Percentiles rank a stretch among this genome's conserved stretches.
phyloP scores from a whole-genome alignment of 163 green algal genomes.

The Volvox carteri region DNA sequence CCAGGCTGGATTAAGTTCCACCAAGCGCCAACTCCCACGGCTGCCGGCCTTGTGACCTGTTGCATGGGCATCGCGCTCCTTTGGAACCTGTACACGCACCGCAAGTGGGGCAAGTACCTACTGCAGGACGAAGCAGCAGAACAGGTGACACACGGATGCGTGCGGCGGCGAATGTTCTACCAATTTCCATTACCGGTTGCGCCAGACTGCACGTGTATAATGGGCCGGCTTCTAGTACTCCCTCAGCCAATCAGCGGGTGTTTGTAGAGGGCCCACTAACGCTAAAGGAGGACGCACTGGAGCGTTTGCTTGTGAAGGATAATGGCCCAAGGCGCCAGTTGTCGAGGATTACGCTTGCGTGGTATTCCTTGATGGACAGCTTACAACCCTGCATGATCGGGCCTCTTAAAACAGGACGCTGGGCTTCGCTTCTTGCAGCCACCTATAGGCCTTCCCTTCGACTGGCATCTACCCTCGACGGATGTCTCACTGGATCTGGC shows the following conservation, averaged over 20 bases:
- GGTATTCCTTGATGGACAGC: too few relatives aligned
- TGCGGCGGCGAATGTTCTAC: too few relatives aligned
- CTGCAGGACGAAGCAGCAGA: slow-evolving; percentile 43
- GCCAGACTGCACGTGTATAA: too few relatives aligned
- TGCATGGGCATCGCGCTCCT: slow-evolving; percentile 58
- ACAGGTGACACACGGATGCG: slow-evolving; percentile 43
- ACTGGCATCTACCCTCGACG: slow-evolving; percentile 63
- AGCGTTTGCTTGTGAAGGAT: too few relatives aligned
- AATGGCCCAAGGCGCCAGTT: too few relatives aligned
- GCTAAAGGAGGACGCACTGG: too few relatives aligned
- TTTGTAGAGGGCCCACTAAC: too few relatives aligned
- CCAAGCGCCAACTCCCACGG: background rate
- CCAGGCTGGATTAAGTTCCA: slow-evolving; percentile 63
- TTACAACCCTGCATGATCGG: background rate
- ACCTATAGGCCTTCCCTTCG: slow-evolving; percentile 66
- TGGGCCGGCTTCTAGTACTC: too few relatives aligned
- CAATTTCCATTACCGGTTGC: too few relatives aligned
- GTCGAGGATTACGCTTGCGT: too few relatives aligned
- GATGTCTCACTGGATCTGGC: too few relatives aligned
- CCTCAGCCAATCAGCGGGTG: too few relatives aligned
- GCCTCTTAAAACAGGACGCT: background rate
- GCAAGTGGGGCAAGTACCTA: slow-evolving; percentile 68
- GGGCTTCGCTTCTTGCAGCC: slow-evolving; percentile 19
- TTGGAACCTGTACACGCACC: slow-evolving; percentile 58
- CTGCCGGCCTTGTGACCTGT: slow-evolving; percentile 45